Evolutionary conservation across 768 basidiomycete genomes (phyloP).

Genomic region (Cantharellus cinnabarinus): DNA sequence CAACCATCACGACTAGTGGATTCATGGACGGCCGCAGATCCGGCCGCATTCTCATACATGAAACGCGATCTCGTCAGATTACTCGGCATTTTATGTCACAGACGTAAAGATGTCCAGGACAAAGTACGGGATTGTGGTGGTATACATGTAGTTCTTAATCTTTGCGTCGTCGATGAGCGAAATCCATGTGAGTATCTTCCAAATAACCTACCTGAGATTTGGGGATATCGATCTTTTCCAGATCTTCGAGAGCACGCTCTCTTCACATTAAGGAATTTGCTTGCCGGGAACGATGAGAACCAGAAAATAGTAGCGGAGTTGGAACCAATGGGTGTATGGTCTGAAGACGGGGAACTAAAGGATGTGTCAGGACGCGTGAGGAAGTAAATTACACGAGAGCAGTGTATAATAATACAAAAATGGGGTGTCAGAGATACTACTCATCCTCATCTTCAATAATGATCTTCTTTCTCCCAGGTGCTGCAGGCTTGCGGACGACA

Average conservation of each 20-base stretch:
- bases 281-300: conserved; percentile 58
- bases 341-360: conserved; percentile 32
- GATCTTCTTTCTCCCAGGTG: conserved; percentile 2
- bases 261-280: conserved; percentile 58
- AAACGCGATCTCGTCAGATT: conserved; percentile 82
- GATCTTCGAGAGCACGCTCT: conserved; percentile 87
- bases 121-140: conserved; percentile 49
- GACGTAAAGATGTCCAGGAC: conserved; percentile 48
- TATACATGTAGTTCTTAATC: conserved; percentile 62
- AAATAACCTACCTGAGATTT: neutral
- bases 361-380: conserved; percentile 14
- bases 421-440: neutral
- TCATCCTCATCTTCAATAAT: conserved; percentile 11
- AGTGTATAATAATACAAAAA: neutral
- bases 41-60: conserved; percentile 56
- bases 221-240: neutral
- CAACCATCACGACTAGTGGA: conserved; percentile 2
- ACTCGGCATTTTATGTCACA: conserved; percentile 56
- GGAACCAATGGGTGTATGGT: conserved; percentile 39
- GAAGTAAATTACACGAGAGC: neutral
- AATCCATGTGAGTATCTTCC: conserved; percentile 60
- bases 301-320: conserved; percentile 61
- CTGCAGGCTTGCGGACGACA: conserved; percentile 27
- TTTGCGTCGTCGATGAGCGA: conserved; percentile 76
- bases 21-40: conserved; percentile 14